Evolutionary conservation across 345 rosid genomes (phyloP).

Genomic region (Citrus maxima): DNA sequence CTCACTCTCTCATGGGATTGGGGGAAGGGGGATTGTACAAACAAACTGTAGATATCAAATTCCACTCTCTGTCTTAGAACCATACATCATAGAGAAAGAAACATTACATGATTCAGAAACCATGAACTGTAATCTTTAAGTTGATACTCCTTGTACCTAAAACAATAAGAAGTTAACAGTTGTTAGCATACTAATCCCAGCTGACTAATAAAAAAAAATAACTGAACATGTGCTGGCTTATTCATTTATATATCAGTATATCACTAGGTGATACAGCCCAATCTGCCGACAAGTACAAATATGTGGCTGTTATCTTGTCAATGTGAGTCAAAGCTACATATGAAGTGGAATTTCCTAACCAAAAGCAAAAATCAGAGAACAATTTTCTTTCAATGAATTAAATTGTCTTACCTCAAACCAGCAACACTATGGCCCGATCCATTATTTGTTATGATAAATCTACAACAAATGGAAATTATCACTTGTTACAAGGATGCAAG

Average conservation of each 20-base stretch:
- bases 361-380: background rate
- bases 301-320: background rate
- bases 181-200: slow-evolving; percentile 2
- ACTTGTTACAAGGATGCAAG: background rate
- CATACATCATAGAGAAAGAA: background rate
- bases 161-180: slow-evolving; percentile 13
- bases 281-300: background rate
- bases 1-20: background rate
- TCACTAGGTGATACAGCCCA: background rate
- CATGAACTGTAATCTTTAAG: slow-evolving; percentile 89
- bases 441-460: slow-evolving; percentile 85
- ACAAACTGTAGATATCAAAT: background rate
- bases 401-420: slow-evolving; percentile 62
- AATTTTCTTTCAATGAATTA: background rate
- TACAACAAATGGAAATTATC: slow-evolving; percentile 21
- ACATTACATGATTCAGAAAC: slow-evolving; percentile 70
- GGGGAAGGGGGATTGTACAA: background rate
- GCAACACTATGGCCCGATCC: slow-evolving; percentile 76
- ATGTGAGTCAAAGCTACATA: background rate
- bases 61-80: background rate
- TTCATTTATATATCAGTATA: background rate
- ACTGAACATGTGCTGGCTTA: background rate
- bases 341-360: background rate
- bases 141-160: slow-evolving; percentile 93
- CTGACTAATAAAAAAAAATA: background rate